These are phyloP conservation scores for Boletus rex-veris DNA, from an alignment of 768 basidiomycete genomes.

Conservation along the genomic window DNA sequence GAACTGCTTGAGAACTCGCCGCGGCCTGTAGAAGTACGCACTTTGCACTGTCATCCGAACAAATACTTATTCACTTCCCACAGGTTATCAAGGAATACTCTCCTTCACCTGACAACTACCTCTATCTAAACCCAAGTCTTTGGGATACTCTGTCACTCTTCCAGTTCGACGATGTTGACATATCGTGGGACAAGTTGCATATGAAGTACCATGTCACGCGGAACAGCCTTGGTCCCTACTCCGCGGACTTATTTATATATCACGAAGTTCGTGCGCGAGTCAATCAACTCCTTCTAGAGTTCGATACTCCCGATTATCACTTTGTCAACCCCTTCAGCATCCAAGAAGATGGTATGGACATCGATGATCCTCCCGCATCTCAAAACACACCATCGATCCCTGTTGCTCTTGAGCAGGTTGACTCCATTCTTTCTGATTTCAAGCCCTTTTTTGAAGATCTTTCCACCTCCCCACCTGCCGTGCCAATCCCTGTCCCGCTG, in stretches of 20 bases:
- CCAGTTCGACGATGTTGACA: conserved; percentile 34
- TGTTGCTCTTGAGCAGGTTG: conserved; percentile 45
- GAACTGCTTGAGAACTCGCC: conserved; percentile 64
- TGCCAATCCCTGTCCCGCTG: conserved; percentile 44
- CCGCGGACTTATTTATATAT: conserved; percentile 69
- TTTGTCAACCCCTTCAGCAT: conserved; percentile 13
- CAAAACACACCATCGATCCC: conserved; percentile 28
- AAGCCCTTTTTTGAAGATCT: conserved; percentile 36
- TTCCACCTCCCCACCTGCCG: conserved; percentile 24
- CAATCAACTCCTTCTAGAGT: conserved; percentile 36
- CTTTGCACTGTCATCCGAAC: neutral
- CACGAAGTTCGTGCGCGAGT: conserved; percentile 55
- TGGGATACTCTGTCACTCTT: conserved; percentile 50
- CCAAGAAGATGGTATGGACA: conserved; percentile 25
- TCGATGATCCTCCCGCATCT: conserved; percentile 22
- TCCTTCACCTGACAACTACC: conserved; percentile 47
- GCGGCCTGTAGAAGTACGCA: conserved; percentile 60
- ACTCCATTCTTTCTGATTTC: conserved; percentile 47
- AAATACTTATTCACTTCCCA: neutral
- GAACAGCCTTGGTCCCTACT: conserved; percentile 66
- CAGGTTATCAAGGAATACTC: conserved; percentile 60
- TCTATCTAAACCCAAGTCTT: conserved; percentile 53
- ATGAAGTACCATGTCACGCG: conserved; percentile 60
- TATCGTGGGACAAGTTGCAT: conserved; percentile 59
- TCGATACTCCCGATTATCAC: conserved; percentile 18